These are phyloP conservation scores for Solanum appendiculatum DNA, from an alignment of 257 asterid genomes.

Conservation along the genomic window DNA sequence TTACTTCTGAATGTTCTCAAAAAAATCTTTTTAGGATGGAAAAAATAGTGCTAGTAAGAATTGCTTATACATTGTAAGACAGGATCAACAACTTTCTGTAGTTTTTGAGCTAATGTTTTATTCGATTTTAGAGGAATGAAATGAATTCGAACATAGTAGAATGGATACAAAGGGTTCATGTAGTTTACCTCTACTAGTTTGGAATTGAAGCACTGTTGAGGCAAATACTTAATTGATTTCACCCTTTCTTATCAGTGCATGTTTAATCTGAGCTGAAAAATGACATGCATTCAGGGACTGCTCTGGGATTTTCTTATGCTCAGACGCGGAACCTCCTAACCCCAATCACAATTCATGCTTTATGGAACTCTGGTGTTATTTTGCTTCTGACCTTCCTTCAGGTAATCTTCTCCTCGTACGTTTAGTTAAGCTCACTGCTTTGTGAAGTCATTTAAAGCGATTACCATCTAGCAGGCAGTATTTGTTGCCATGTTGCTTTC, in stretches of 20 bases:
- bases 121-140: background rate
- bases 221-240: background rate
- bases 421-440: background rate
- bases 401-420: slow-evolving; percentile 24
- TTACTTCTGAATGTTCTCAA: background rate
- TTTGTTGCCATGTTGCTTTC: background rate
- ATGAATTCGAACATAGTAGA: background rate
- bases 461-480: background rate
- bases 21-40: background rate
- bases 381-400: slow-evolving; percentile 62
- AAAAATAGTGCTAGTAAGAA: background rate
- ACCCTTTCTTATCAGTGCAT: background rate
- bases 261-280: background rate
- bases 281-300: slow-evolving; percentile 38
- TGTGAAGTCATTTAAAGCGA: background rate
- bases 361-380: slow-evolving; percentile 85
- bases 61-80: background rate
- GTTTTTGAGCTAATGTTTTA: background rate
- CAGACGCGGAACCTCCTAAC: slow-evolving; percentile 90
- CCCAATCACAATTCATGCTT: slow-evolving; percentile 76
- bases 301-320: slow-evolving; percentile 82
- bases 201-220: background rate
- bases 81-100: background rate
- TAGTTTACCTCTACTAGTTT: background rate
- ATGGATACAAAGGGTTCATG: background rate